A percentile compares a stretch with the other conserved stretches of the same genome.
phyloP scores from a whole-genome alignment of 2,329 filamentous ascomycete species.

The Colletotrichum higginsianum region DNA sequence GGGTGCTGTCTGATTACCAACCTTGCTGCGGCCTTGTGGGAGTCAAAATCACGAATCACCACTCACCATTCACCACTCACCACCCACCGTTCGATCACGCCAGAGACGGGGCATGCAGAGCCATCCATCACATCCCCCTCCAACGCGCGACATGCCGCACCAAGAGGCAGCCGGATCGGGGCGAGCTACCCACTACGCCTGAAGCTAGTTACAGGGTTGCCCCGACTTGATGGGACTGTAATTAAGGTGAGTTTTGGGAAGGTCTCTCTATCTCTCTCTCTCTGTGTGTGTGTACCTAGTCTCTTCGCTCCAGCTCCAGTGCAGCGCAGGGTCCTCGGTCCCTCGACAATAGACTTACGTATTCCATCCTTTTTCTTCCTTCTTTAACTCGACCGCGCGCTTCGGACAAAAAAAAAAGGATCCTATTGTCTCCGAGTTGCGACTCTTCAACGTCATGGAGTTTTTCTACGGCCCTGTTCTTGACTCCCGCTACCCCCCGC shows the following conservation, averaged over 20 bases:
- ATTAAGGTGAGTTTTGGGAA: constrained; percentile 40
- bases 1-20: constrained; percentile 39
- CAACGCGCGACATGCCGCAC: constrained; percentile 38
- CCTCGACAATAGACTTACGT: constrained; percentile 41
- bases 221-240: constrained; percentile 36
- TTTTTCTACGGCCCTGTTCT: constrained; percentile 14
- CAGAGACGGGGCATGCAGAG: constrained; percentile 40
- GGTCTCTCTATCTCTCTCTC: constrained; percentile 8
- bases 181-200: constrained; percentile 35
- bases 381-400: constrained; percentile 38
- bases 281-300: too few species aligned
- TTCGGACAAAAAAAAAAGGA: constrained; percentile 32
- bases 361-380: constrained; percentile 31
- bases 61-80: constrained; percentile 29
- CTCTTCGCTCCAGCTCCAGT: constrained; percentile 5
- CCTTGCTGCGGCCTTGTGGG: constrained; percentile 12
- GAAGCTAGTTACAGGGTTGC: constrained; percentile 41
- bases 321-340: constrained; percentile 40
- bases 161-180: constrained; percentile 27
- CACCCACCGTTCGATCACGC: constrained; percentile 41
- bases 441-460: constrained; percentile 40
- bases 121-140: constrained; percentile 23
- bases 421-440: constrained; percentile 1
- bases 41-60: constrained; percentile 21
- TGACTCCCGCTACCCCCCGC: constrained; percentile 20